A percentile compares a stretch with the other conserved stretches of the same genome.
Conservation (phyloP, 345 rosid genomes). For the Adansonia digitata region DNA sequence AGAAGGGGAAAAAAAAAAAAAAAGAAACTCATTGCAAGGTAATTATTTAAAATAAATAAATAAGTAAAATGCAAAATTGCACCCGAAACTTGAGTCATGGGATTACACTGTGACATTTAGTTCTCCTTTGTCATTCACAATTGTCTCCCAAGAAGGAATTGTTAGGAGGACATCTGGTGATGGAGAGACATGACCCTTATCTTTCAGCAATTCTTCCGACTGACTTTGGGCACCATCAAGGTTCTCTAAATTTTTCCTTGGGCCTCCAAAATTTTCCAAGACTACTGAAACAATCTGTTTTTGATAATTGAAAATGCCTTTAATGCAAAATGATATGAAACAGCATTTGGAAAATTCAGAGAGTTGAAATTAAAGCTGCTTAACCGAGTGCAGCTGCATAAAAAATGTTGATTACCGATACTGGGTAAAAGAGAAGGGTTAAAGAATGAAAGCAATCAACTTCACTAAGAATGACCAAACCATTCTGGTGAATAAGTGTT, state of each 20-base stretch:
- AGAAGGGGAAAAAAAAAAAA: slow-evolving; percentile 19
- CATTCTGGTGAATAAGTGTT: neutral
- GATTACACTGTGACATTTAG: slow-evolving; percentile 59
- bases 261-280: slow-evolving; percentile 69
- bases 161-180: slow-evolving; percentile 35
- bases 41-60: slow-evolving; percentile 6
- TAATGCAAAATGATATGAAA: neutral
- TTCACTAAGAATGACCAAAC: neutral
- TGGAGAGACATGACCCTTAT: slow-evolving; percentile 55
- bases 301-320: neutral
- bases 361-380: neutral
- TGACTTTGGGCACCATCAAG: slow-evolving; percentile 37
- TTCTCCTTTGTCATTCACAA: slow-evolving; percentile 82
- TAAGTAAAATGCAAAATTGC: neutral
- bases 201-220: slow-evolving; percentile 74
- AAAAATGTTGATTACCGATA: neutral
- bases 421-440: neutral
- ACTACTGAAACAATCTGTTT: slow-evolving; percentile 81
- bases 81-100: slow-evolving; percentile 15
- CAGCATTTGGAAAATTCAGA: neutral
- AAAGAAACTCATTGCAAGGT: slow-evolving; percentile 11
- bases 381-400: neutral
- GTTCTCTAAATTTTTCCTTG: slow-evolving; percentile 36
- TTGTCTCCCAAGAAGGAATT: slow-evolving; percentile 68
- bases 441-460: neutral